These are phyloP conservation scores for Syncephalastrum contaminatum DNA, from an alignment of 371 early-diverging fungal species.

Conservation along the genomic window DNA sequence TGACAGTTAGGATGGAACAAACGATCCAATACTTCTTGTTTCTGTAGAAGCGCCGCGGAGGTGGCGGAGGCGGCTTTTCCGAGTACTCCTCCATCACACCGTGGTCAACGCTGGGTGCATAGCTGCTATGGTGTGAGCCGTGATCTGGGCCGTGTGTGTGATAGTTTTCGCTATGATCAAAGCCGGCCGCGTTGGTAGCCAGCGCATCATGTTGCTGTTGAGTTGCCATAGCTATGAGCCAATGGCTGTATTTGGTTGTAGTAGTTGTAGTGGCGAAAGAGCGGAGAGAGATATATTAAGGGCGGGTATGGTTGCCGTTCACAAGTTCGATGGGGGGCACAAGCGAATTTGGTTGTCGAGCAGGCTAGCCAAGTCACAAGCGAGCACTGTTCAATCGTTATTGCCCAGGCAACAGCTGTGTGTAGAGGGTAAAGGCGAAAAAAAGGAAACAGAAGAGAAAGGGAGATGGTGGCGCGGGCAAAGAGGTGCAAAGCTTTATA, in stretches of 20 bases:
- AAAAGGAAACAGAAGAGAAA: slow-evolving; percentile 5
- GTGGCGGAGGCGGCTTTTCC: slow-evolving; percentile 27
- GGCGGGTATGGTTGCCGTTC: not conserved
- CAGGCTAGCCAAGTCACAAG: too few species aligned
- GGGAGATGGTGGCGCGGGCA: slow-evolving; percentile 3
- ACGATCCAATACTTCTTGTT: slow-evolving; percentile 52
- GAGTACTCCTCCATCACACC: slow-evolving; percentile 28
- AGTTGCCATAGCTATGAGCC: not conserved
- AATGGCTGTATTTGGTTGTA: not conserved
- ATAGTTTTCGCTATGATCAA: not conserved
- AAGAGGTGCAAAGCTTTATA: slow-evolving; percentile 6
- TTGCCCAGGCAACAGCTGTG: not conserved
- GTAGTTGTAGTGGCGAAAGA: not conserved
- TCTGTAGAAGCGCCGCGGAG: slow-evolving; percentile 37
- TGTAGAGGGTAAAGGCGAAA: slow-evolving; percentile 1
- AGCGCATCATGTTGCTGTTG: not conserved
- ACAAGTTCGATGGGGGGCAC: too few species aligned
- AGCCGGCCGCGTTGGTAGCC: not conserved
- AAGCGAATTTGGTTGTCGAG: too few species aligned
- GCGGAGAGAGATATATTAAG: slow-evolving; percentile 3
- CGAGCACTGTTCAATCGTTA: too few species aligned
- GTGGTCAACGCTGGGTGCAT: slow-evolving; percentile 7
- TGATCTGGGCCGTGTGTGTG: not conserved
- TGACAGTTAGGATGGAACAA: slow-evolving; percentile 42
- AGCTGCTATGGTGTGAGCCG: not conserved